Evolutionary conservation across 164 flowering plant species (phyloP).

Genomic region (Vitis amurensis): DNA sequence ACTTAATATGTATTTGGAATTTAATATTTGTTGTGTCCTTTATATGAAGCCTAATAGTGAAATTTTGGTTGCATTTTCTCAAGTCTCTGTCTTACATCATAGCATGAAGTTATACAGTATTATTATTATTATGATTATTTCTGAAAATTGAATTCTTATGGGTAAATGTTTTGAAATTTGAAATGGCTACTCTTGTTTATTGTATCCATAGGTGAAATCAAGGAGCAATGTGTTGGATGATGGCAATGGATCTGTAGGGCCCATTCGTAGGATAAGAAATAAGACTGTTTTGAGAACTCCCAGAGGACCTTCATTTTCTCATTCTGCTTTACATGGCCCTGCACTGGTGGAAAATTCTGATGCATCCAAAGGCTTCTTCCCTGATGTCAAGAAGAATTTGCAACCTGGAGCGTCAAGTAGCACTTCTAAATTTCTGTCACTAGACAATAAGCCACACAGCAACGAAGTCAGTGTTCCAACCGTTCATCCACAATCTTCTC

Average conservation of each 20-base stretch:
- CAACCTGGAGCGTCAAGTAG: constrained; percentile 37
- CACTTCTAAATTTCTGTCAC: constrained; percentile 24
- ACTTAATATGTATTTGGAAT: background rate
- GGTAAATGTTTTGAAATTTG: background rate
- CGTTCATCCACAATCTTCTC: constrained; percentile 58
- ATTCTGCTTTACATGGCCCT: constrained; percentile 22
- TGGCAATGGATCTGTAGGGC: constrained; percentile 63
- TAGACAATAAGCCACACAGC: constrained; percentile 17
- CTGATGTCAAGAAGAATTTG: constrained; percentile 34
- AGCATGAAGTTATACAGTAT: background rate
- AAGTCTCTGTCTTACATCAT: too few species aligned
- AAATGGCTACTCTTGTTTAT: background rate
- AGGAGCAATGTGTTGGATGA: constrained; percentile 26
- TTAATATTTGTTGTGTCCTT: background rate
- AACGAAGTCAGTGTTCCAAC: constrained; percentile 28
- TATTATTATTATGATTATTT: too few species aligned
- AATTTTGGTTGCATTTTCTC: too few species aligned
- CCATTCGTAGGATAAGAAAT: constrained; percentile 56
- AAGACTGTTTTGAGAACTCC: constrained; percentile 40
- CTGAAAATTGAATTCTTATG: background rate
- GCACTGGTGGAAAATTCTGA: constrained; percentile 24
- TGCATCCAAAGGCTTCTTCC: constrained; percentile 23
- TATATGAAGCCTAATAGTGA: background rate
- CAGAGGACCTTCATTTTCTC: constrained; percentile 32
- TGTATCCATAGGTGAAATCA: constrained; percentile 22